Percentiles rank a stretch among this genome's conserved stretches.
Evolutionary conservation across 139 green algal species (phyloP).

Genomic region (Closterium sp.): DNA sequence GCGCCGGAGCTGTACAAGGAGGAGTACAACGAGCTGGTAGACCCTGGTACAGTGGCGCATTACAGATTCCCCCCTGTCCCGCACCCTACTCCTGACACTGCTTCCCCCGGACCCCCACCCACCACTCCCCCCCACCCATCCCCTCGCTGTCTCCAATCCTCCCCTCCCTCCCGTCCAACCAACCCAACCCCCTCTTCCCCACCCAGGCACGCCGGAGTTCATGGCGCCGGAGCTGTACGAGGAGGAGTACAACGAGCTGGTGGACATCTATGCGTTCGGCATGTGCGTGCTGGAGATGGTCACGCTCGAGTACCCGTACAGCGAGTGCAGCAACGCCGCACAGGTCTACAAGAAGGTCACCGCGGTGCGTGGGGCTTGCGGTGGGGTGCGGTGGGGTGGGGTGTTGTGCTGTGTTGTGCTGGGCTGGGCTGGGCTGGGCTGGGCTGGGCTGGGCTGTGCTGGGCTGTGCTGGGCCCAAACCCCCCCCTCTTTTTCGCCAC

Average conservation of each 20-base stretch:
- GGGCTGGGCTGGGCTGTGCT: too few relatives aligned
- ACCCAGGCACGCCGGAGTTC: constrained; percentile 84
- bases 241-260: constrained; percentile 96
- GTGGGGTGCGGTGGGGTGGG: neutral
- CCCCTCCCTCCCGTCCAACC: neutral
- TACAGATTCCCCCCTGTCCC: constrained; percentile 73
- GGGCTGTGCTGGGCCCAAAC: neutral
- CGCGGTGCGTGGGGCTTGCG: neutral
- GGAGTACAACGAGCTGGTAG: constrained; percentile 95
- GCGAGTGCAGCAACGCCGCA: constrained; percentile 94
- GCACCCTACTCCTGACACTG: too few relatives aligned
- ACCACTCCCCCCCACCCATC: too few relatives aligned
- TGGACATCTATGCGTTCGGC: constrained; percentile 95
- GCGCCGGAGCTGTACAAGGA: constrained; percentile 98
- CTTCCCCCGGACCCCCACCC: too few relatives aligned
- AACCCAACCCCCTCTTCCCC: too few relatives aligned
- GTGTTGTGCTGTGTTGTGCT: too few relatives aligned
- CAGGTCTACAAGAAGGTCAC: constrained; percentile 97
- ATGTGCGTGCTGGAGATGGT: constrained; percentile 98
- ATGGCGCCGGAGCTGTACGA: constrained; percentile 99
- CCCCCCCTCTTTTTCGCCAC: too few relatives aligned
- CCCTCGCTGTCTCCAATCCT: too few relatives aligned
- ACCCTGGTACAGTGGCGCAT: too few relatives aligned
- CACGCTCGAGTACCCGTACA: constrained; percentile 96
- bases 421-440: too few relatives aligned